These are phyloP conservation scores for Claviceps sp. DNA, from an alignment of 2,329 filamentous ascomycete species.

Conservation along the genomic window DNA sequence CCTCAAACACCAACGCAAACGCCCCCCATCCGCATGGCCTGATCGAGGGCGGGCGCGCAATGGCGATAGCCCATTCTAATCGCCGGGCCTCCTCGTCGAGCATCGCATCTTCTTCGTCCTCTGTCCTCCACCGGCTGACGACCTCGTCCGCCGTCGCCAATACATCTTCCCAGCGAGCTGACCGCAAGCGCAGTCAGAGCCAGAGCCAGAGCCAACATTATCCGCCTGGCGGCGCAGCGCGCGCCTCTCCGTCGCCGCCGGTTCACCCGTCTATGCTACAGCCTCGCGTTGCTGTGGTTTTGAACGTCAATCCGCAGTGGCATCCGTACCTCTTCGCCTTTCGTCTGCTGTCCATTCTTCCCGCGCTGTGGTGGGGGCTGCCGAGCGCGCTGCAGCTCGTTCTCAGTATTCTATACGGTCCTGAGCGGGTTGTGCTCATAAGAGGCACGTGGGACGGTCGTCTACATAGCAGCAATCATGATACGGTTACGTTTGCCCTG, in stretches of 20 bases:
- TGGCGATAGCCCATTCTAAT: slow-evolving; percentile 11
- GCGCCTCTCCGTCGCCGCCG: slow-evolving; percentile 1
- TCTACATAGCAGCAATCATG: slow-evolving; percentile 8
- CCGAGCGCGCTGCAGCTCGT: slow-evolving; percentile 56
- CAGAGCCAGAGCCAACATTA: background rate
- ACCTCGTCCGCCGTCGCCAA: slow-evolving; percentile 1
- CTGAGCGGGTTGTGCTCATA: slow-evolving; percentile 15
- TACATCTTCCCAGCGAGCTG: background rate
- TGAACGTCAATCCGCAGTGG: slow-evolving; percentile 61
- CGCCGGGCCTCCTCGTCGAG: slow-evolving; percentile 10
- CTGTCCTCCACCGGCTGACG: slow-evolving; percentile 2
- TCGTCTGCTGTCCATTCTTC: slow-evolving; percentile 57
- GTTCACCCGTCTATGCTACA: slow-evolving; percentile 42
- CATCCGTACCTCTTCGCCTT: slow-evolving; percentile 60
- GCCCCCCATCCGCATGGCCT: slow-evolving; percentile 9
- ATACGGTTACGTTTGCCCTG: slow-evolving; percentile 26
- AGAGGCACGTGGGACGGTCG: slow-evolving; percentile 3
- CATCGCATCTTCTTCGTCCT: slow-evolving; percentile 6
- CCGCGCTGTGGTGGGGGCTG: slow-evolving; percentile 59
- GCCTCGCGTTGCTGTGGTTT: slow-evolving; percentile 63
- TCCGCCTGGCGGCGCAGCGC: background rate
- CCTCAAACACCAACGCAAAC: background rate
- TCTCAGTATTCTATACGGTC: slow-evolving; percentile 41
- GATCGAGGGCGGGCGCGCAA: slow-evolving; percentile 7
- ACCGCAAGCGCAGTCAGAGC: slow-evolving; percentile 1